These are phyloP conservation scores for Agaricales sp. DNA, from an alignment of 1,284 basidiomycete genomes.

Conservation along the genomic window DNA sequence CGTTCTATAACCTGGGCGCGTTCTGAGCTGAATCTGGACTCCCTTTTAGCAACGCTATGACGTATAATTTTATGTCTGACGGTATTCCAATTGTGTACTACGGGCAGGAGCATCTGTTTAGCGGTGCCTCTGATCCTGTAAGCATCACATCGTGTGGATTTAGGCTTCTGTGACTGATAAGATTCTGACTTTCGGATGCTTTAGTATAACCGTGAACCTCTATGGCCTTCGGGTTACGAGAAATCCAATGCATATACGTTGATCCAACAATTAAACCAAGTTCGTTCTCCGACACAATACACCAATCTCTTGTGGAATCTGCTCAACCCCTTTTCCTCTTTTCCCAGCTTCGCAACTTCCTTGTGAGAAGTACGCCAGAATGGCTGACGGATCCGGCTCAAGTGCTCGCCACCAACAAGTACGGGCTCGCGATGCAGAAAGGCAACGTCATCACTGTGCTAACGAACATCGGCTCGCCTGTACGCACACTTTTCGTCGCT, in stretches of 20 bases:
- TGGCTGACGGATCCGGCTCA: conserved; percentile 50
- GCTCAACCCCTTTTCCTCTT: background rate
- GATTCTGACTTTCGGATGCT: too few species aligned
- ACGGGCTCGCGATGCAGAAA: conserved; percentile 64
- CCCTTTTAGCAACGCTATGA: conserved; percentile 63
- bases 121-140: conserved; percentile 52
- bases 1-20: background rate
- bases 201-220: conserved; percentile 64
- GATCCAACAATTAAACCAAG: conserved; percentile 56
- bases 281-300: conserved; percentile 12
- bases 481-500: conserved; percentile 23
- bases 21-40: background rate
- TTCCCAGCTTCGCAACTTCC: conserved; percentile 51
- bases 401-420: conserved; percentile 44
- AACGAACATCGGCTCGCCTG: conserved; percentile 72
- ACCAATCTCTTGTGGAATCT: conserved; percentile 3
- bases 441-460: conserved; percentile 59
- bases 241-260: conserved; percentile 52
- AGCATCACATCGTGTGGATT: too few species aligned
- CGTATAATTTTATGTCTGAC: conserved; percentile 55
- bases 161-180: too few species aligned
- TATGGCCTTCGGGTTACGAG: conserved; percentile 66
- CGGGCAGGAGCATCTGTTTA: conserved; percentile 65
- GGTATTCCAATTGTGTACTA: conserved; percentile 77
- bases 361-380: conserved; percentile 41